Base-by-base conservation (phyloP, 805 yeast genomes). In the Nakazawaea anatomiae region DNA sequence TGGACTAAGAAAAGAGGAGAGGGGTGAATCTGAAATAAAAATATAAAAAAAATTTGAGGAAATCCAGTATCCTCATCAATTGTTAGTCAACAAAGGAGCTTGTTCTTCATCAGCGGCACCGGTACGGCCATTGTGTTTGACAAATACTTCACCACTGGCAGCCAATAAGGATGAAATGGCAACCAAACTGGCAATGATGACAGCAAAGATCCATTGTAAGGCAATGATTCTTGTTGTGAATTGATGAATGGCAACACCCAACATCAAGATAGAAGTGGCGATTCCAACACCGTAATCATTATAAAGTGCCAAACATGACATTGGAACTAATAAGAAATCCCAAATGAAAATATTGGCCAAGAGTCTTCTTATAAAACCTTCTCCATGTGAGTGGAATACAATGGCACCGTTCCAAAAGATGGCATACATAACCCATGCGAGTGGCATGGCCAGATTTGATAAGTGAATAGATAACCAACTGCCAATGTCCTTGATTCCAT, bases 361-460 rank as follows among this genome's bases (percentile, higher is more conserved):
- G 47, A 88, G 67, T 53, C 95, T 75, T 12, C 89, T 82, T 25
- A 77, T 67, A n/a, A 85, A 64, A 4, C 65, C 55, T 29, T 71
- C 64, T 58, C 77, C 76, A 50, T 77, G 77, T 10, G 85, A 78
- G 54, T 83, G 86, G 69, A 83, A 78, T 62, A 85, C 63, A 31
- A 84, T 85, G 1, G 95, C 90, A 44, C 95, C 95, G 61, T 85
- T 86, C 96, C 96, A 89, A 72, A 87, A 85, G 39, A 88, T 63
- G 28, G 82, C 83, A 60, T 82, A 86, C 52, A 85, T 63, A 38
- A 83, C 67, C 96, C 96, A 89, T 34, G 86, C 73, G 50, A 86
- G 65, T 11, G 96, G 95, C 58, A 87, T 57, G 0, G 91, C 88
- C 8, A 81, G 76, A 11, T 76, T 74, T 12, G 92, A 77, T 57